Conservation (phyloP, 352 stramenopile genomes). For the Phytophthora megakarya region DNA sequence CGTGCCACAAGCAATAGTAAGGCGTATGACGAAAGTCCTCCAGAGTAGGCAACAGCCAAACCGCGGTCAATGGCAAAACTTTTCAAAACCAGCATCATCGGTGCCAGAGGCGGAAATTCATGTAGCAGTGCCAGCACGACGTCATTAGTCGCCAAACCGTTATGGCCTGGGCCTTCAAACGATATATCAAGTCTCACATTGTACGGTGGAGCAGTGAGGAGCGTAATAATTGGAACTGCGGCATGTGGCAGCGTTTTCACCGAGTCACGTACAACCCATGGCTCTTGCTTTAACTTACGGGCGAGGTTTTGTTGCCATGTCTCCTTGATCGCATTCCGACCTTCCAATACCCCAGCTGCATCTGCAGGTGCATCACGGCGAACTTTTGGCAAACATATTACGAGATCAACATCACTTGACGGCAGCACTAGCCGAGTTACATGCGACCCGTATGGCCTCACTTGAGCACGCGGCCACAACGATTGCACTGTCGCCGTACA, state of each 20-base stretch:
- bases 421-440: slow-evolving; percentile 95
- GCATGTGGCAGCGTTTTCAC: slow-evolving; percentile 98
- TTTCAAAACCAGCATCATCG: slow-evolving; percentile 98
- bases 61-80: slow-evolving; percentile 93
- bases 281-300: slow-evolving; percentile 93
- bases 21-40: slow-evolving; percentile 96
- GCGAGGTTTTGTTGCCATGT: slow-evolving; percentile 97
- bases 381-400: slow-evolving; percentile 98
- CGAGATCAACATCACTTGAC: slow-evolving; percentile 97
- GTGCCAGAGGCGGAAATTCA: slow-evolving; percentile 93
- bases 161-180: slow-evolving; percentile 96
- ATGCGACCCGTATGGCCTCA: slow-evolving; percentile 97
- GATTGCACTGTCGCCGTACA: slow-evolving; percentile 86
- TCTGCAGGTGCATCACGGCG: slow-evolving; percentile 93
- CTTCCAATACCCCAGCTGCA: slow-evolving; percentile 95
- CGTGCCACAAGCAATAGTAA: slow-evolving; percentile 95
- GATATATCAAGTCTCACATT: slow-evolving; percentile 95
- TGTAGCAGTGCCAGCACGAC: slow-evolving; percentile 93
- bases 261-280: slow-evolving; percentile 91
- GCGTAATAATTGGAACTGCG: slow-evolving; percentile 97
- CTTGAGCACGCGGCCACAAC: slow-evolving; percentile 95
- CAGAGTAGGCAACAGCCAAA: slow-evolving; percentile 95
- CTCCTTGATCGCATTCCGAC: slow-evolving; percentile 98
- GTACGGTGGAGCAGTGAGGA: slow-evolving; percentile 82
- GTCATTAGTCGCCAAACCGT: slow-evolving; percentile 94